Percentiles rank a stretch among this genome's conserved stretches.
Conservation (phyloP, 768 basidiomycete species). For the Podaxis sp. region DNA sequence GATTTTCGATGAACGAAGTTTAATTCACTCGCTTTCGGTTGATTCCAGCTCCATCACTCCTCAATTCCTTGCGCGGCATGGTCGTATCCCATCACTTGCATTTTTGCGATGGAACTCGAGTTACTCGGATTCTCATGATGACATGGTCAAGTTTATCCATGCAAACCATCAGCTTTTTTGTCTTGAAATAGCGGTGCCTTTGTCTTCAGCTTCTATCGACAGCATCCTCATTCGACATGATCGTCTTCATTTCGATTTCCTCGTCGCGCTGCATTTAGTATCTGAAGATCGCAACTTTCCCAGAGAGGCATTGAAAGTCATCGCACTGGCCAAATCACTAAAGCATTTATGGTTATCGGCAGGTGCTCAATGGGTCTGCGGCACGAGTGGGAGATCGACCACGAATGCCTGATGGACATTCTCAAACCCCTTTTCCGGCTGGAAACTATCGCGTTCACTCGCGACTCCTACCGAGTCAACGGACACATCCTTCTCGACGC, state of each 20-base stretch:
- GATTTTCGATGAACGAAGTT: constrained; percentile 7
- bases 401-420: constrained; percentile 14
- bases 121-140: constrained; percentile 3
- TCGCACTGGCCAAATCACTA: constrained; percentile 19
- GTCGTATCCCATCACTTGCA: constrained; percentile 19
- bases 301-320: constrained; percentile 15
- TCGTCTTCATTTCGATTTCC: constrained; percentile 10
- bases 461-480: constrained; percentile 23
- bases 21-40: constrained; percentile 12
- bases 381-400: constrained; percentile 24
- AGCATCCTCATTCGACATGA: constrained; percentile 6
- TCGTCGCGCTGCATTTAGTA: constrained; percentile 23
- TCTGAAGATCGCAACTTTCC: constrained; percentile 16
- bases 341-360: constrained; percentile 24
- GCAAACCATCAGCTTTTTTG: constrained; percentile 23
- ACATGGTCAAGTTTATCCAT: constrained; percentile 18
- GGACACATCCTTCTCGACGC: constrained; percentile 20
- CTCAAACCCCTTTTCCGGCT: constrained; percentile 21
- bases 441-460: constrained; percentile 22
- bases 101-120: constrained; percentile 18
- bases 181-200: constrained; percentile 15
- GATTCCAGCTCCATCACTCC: constrained; percentile 7
- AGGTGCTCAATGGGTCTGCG: constrained; percentile 19
- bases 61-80: constrained; percentile 11
- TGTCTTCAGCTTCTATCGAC: constrained; percentile 16